A percentile compares a stretch with the other conserved stretches of the same genome.
Evolutionary conservation across 2,329 filamentous ascomycete species (phyloP).

Genomic region (Escovopsis sp.): DNA sequence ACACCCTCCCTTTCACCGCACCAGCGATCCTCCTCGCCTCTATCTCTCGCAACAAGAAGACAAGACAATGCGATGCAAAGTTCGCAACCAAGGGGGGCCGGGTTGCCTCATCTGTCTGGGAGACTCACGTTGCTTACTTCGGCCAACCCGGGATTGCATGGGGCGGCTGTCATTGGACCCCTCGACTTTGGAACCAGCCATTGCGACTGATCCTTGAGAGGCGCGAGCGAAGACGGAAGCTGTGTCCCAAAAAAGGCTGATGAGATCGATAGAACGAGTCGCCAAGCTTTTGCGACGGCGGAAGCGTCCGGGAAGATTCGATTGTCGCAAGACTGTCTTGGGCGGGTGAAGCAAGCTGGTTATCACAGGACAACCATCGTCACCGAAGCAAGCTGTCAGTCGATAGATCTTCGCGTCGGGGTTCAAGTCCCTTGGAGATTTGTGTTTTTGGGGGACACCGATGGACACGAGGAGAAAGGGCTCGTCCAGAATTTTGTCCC

Average conservation of each 20-base stretch:
- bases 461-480: no score
- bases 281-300: neutral
- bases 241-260: neutral
- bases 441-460: neutral
- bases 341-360: neutral
- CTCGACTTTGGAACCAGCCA: constrained; percentile 23
- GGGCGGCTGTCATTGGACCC: constrained; percentile 29
- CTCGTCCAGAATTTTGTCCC: no score
- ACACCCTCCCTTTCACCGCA: neutral
- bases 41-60: neutral
- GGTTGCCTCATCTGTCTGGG: constrained; percentile 4
- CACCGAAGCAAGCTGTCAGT: neutral
- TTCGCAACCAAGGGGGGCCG: neutral
- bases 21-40: neutral
- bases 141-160: constrained; percentile 62
- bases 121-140: constrained; percentile 68
- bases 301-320: neutral
- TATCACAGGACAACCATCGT: neutral
- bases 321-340: neutral
- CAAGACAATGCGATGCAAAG: constrained; percentile 1
- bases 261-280: neutral
- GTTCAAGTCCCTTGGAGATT: neutral
- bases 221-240: neutral
- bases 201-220: constrained; percentile 9
- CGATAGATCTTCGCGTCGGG: neutral